These are phyloP conservation scores for Hygrocybe punicea DNA, from an alignment of 768 basidiomycete genomes.

Conservation along the genomic window DNA sequence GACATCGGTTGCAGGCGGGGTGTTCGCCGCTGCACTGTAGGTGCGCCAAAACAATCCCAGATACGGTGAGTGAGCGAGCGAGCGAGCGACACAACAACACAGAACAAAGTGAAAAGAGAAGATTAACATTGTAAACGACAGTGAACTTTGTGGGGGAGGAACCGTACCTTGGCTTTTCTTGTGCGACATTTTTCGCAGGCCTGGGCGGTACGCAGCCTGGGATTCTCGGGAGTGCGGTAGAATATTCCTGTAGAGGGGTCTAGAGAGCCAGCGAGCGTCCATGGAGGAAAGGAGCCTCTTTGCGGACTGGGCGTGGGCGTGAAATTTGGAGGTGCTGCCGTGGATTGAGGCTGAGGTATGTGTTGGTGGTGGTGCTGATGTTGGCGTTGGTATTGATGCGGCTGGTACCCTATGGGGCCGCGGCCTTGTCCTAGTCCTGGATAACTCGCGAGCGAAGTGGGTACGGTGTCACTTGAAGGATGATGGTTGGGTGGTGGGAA, in stretches of 20 bases:
- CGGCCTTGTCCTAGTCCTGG: too few species aligned
- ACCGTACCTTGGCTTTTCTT: slow-evolving; percentile 66
- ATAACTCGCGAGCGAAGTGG: too few species aligned
- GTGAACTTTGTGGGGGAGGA: neutral
- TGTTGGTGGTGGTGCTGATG: neutral
- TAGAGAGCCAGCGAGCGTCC: slow-evolving; percentile 54
- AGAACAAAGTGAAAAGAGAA: too few species aligned
- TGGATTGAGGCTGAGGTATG: neutral
- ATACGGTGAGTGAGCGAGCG: too few species aligned
- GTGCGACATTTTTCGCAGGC: slow-evolving; percentile 73
- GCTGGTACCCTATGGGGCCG: neutral
- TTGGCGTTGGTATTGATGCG: neutral
- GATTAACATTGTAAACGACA: too few species aligned
- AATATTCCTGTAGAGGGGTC: slow-evolving; percentile 66
- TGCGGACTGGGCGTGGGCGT: neutral
- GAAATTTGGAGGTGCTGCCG: neutral
- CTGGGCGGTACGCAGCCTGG: slow-evolving; percentile 65
- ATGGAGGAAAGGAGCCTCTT: neutral
- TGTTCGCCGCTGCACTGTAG: slow-evolving; percentile 68
- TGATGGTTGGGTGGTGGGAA: neutral
- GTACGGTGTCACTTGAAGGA: too few species aligned
- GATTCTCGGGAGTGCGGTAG: slow-evolving; percentile 60
- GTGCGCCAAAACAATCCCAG: neutral
- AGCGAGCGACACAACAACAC: too few species aligned
- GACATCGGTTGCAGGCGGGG: slow-evolving; percentile 65